These are phyloP conservation scores for Penicillium sp. DNA, from an alignment of 2,329 filamentous ascomycete genomes.

Conservation along the genomic window DNA sequence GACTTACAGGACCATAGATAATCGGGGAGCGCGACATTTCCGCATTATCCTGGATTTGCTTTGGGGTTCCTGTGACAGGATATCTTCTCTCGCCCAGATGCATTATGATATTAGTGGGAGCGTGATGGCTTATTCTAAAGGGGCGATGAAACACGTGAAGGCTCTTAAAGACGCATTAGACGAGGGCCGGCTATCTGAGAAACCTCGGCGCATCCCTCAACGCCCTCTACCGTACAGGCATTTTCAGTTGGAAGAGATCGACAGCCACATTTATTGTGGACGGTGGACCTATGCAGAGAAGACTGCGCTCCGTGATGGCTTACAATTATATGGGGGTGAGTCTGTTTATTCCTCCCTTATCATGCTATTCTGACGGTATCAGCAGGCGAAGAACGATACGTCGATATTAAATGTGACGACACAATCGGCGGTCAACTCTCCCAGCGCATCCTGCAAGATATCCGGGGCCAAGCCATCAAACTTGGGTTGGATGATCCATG, in stretches of 20 bases:
- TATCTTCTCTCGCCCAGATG: not conserved
- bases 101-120: not conserved
- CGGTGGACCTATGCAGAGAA: not conserved
- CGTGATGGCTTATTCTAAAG: not conserved
- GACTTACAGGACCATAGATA: slow-evolving; percentile 1
- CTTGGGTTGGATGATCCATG: not conserved
- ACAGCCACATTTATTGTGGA: not conserved
- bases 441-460: not conserved
- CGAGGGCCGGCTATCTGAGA: slow-evolving; percentile 1
- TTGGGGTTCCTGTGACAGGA: slow-evolving; percentile 4
- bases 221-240: not conserved
- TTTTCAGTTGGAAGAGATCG: not conserved
- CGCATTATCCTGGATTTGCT: slow-evolving; percentile 9
- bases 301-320: not conserved
- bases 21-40: slow-evolving; percentile 3
- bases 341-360: not conserved
- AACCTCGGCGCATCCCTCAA: not conserved
- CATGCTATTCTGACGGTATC: not conserved
- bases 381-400: not conserved
- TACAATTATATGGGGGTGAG: not conserved
- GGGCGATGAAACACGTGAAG: not conserved
- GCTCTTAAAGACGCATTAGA: slow-evolving; percentile 4
- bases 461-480: not conserved
- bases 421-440: not conserved
- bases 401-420: slow-evolving; percentile 4